A percentile compares a stretch with the other conserved stretches of the same genome.
Conservation (phyloP, 148 eudicot genomes). For the Rhododendron ovatum region DNA sequence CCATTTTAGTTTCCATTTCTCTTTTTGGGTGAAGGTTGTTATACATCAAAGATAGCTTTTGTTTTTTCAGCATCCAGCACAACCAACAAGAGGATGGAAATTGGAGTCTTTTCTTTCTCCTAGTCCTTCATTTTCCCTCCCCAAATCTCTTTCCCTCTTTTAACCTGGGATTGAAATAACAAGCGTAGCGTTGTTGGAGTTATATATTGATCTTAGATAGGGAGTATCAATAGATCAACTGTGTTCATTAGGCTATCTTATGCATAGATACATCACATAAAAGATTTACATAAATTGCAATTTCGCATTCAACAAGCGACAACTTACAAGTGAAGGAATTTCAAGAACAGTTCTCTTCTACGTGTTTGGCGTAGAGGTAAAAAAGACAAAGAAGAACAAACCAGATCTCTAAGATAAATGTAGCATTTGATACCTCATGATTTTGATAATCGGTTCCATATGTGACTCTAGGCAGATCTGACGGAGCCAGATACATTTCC, state of each 20-base stretch:
- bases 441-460: neutral
- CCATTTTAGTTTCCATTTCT: neutral
- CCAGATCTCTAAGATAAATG: neutral
- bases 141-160: neutral
- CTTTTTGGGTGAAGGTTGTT: neutral
- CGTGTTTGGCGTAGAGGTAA: neutral
- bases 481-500: conserved; percentile 51
- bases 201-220: neutral
- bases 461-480: conserved; percentile 39
- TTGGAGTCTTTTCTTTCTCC: neutral
- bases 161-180: neutral
- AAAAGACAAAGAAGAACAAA: neutral
- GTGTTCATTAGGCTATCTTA: neutral
- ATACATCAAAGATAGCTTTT: neutral
- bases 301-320: neutral
- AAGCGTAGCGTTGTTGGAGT: neutral
- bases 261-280: neutral
- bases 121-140: neutral
- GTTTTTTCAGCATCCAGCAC: neutral
- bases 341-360: neutral
- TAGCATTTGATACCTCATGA: neutral
- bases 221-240: neutral
- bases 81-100: neutral
- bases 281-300: neutral
- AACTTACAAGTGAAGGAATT: neutral